These are phyloP conservation scores for Phascolomyces articulosus DNA, from an alignment of 371 early-diverging fungal species.

Conservation along the genomic window DNA sequence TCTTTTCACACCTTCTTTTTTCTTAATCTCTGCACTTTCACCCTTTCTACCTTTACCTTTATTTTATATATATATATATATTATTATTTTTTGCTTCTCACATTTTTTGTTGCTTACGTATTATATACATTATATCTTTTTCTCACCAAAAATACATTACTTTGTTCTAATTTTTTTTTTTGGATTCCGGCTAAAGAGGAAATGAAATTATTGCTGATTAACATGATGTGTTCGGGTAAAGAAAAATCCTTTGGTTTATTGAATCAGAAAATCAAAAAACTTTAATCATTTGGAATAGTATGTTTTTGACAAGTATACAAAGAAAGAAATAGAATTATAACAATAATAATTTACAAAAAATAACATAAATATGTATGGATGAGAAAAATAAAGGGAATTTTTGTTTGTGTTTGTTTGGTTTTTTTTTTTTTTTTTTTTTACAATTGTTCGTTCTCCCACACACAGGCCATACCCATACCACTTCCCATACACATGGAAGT, in stretches of 20 bases:
- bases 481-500: conserved; percentile 93
- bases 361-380: neutral
- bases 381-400: too few species aligned
- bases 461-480: conserved; percentile 92
- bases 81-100: neutral
- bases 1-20: too few species aligned
- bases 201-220: neutral
- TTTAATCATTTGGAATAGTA: too few species aligned
- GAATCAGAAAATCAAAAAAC: too few species aligned
- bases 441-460: conserved; percentile 77
- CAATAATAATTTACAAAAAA: neutral
- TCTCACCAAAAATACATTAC: neutral
- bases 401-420: neutral
- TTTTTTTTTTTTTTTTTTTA: neutral
- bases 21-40: too few species aligned
- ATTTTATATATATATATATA: neutral
- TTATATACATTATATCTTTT: neutral
- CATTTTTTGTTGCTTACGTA: neutral
- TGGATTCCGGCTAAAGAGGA: neutral
- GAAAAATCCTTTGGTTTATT: neutral
- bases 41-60: neutral
- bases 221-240: neutral
- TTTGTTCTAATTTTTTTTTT: neutral
- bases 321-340: neutral
- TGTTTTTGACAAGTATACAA: neutral